Conservation (phyloP, 257 asterid genomes). For the Solanum pimpinellifolium region DNA sequence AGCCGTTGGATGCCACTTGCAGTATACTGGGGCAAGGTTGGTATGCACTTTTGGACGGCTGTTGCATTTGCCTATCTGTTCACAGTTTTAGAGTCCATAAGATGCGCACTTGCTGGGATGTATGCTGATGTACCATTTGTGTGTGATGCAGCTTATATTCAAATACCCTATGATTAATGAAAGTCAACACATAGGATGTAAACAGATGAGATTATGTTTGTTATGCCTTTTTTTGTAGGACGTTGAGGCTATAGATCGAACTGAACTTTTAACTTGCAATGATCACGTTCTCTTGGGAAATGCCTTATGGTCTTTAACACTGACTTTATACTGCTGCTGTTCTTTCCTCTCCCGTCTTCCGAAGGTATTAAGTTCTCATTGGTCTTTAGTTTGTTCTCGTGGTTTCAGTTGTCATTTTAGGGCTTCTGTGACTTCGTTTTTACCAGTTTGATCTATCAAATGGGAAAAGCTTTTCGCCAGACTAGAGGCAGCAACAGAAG, state of each 20-base stretch:
- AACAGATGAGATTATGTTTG: background rate
- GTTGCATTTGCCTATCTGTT: conserved; percentile 63
- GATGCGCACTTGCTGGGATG: conserved; percentile 82
- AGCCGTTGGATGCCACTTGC: conserved; percentile 83
- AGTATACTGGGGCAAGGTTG: conserved; percentile 75
- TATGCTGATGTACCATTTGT: conserved; percentile 83
- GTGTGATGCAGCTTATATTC: conserved; percentile 91
- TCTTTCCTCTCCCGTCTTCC: background rate
- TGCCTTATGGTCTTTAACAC: background rate
- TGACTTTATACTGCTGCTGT: background rate
- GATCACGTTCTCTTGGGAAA: background rate
- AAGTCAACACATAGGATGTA: background rate
- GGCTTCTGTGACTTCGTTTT: background rate
- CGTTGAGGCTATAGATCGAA: background rate
- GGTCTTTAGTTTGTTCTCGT: background rate
- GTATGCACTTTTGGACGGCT: conserved; percentile 80
- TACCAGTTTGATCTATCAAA: background rate
- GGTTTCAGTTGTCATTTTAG: background rate
- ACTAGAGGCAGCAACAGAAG: background rate
- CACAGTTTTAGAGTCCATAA: conserved; percentile 71
- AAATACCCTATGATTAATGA: conserved; percentile 65
- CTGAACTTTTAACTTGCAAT: background rate
- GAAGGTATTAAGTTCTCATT: background rate
- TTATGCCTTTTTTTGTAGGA: background rate
- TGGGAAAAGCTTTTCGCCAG: background rate